Percentiles rank a stretch among this genome's conserved stretches.
Evolutionary conservation across 257 asterid species (phyloP).

Genomic region (Misopates orontium): DNA sequence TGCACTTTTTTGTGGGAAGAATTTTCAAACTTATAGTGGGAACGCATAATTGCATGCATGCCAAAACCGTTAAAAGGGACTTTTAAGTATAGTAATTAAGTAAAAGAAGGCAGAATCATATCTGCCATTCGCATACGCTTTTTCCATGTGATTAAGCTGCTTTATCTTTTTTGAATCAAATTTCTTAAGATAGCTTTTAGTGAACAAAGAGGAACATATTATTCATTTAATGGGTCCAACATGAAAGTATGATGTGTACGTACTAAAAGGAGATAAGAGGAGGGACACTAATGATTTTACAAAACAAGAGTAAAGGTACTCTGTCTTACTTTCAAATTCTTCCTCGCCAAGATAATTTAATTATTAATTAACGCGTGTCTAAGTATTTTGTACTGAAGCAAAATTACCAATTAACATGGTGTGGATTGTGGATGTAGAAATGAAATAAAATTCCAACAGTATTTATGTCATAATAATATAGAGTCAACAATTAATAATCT

Average conservation of each 20-base stretch:
- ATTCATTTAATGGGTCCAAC: constrained; percentile 20
- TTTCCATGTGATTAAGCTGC: constrained; percentile 31
- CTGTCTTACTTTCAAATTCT: constrained; percentile 12
- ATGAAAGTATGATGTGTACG: background rate
- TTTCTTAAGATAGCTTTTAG: constrained; percentile 17
- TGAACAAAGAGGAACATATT: constrained; percentile 3
- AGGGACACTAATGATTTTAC: background rate
- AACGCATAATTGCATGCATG: background rate
- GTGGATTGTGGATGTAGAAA: too few relatives aligned
- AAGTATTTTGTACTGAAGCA: too few relatives aligned
- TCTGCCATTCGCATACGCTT: constrained; percentile 17
- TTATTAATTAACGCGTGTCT: too few relatives aligned
- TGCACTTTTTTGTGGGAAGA: background rate
- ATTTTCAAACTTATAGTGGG: constrained; percentile 11
- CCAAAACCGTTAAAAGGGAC: constrained; percentile 20
- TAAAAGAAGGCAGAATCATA: background rate
- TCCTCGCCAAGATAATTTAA: background rate
- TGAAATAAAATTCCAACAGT: too few relatives aligned
- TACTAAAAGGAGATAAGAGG: background rate
- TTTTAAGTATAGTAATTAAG: constrained; percentile 21
- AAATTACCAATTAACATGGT: background rate
- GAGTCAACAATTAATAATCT: too few relatives aligned
- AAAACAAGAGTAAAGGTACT: background rate
- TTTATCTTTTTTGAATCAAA: constrained; percentile 3
- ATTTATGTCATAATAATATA: too few relatives aligned